Evolutionary conservation across 2,329 filamentous ascomycete species (phyloP), one percentile per base, ranked within the genome.

Genomic region (Xylaria sp.): DNA sequence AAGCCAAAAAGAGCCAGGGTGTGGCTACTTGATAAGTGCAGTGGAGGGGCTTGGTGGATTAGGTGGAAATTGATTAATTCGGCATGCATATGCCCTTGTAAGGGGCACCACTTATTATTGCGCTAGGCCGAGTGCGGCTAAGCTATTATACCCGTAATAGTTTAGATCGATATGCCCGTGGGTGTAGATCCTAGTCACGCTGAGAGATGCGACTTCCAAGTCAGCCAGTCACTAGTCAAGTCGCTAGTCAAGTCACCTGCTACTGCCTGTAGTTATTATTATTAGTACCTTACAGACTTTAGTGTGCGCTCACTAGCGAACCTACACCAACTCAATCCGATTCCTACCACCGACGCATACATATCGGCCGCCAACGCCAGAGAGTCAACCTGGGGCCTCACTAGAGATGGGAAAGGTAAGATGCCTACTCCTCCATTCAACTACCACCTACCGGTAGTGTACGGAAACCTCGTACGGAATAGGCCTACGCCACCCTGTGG

Each of bases 1-100:
- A 65, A 61, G 59, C 47, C 16, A 39, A 52, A 52, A 59, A 59
- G 51, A 52, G 58, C 56, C 58, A 59, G 58, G 59, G 55, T 60
- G 47, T 54, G 60, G 59, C 57, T 61, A 59, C 49, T 23, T 51
- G 59, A 63, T 63, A 57, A 52, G 59, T 57, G 55, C 35, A 48
- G 52, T 58, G 55, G 53, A 52, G 19, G 53, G 50, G 53, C 48
- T 42, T 35, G 34, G 59, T 61, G 59, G 59, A 39, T 56, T 39
- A 46, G 42, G 42, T 46, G 42, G 42, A 46, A 46, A 46, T 46
- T 57, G 37, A 51, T 54, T 54, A 60, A 61, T 59, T 54, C 56
- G 54, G 55, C 57, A 51, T 59, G 54, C 59, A 63, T 56, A 46
- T 46, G 42, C 13, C 42, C 42, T 46, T 46, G 42, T 46, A 46